These are phyloP conservation scores for Penicillium italicum DNA, from an alignment of 2,329 filamentous ascomycete species.

Conservation along the genomic window DNA sequence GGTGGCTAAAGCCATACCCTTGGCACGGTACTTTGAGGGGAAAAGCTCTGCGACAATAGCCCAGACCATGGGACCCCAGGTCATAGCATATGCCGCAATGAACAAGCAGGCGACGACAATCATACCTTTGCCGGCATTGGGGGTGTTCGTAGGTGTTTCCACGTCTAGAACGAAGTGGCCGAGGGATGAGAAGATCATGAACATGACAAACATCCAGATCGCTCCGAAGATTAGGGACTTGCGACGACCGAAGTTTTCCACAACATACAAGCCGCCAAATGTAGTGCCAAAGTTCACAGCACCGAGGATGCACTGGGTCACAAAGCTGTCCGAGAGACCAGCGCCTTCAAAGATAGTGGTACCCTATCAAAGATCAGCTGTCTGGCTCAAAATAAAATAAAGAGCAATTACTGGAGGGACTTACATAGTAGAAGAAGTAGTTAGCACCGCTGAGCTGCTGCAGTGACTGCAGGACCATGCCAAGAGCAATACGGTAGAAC, in stretches of 20 bases:
- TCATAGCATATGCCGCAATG: conserved; percentile 65
- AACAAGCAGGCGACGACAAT: conserved; percentile 70
- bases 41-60: conserved; percentile 45
- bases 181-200: conserved; percentile 61
- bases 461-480: conserved; percentile 42
- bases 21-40: conserved; percentile 56
- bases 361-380: conserved; percentile 50
- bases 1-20: conserved; percentile 75
- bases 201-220: conserved; percentile 63
- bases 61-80: conserved; percentile 62
- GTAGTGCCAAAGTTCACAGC: conserved; percentile 67
- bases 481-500: conserved; percentile 44
- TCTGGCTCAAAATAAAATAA: neutral
- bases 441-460: conserved; percentile 48
- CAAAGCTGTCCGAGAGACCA: conserved; percentile 61
- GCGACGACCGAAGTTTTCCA: conserved; percentile 66
- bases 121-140: conserved; percentile 60
- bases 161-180: conserved; percentile 46
- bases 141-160: conserved; percentile 42
- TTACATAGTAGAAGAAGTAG: conserved; percentile 55
- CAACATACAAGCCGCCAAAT: conserved; percentile 64
- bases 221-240: conserved; percentile 64
- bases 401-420: neutral
- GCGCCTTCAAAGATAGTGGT: conserved; percentile 57
- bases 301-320: conserved; percentile 61